Evolutionary conservation across 2,329 filamentous ascomycete genomes (phyloP).

Genomic region (Paracamarosporium sp.): DNA sequence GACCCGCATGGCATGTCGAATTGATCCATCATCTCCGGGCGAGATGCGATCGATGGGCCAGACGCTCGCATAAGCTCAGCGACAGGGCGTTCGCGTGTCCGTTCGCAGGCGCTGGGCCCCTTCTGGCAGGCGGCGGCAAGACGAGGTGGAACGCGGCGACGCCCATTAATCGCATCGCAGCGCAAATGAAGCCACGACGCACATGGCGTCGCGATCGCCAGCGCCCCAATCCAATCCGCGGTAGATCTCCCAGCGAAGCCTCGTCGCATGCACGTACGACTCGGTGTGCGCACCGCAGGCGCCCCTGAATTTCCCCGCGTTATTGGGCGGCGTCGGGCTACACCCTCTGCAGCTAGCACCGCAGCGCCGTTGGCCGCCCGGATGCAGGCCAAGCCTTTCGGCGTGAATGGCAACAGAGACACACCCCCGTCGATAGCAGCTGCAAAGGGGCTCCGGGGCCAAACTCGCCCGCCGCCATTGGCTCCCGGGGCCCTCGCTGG

Average conservation of each 20-base stretch:
- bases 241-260: neutral
- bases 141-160: neutral
- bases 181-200: too few relatives aligned
- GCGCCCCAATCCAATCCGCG: neutral
- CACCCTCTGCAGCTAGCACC: conserved; percentile 22
- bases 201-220: neutral
- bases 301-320: conserved; percentile 46
- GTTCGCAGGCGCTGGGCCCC: neutral
- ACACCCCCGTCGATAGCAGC: neutral
- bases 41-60: too few relatives aligned
- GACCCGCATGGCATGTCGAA: neutral
- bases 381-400: conserved; percentile 9
- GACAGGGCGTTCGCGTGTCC: neutral
- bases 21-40: conserved; percentile 2
- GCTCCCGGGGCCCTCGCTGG: conserved; percentile 13
- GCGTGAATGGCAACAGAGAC: conserved; percentile 13
- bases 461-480: conserved; percentile 14
- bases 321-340: conserved; percentile 35
- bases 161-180: too few relatives aligned
- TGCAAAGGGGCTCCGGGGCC: conserved; percentile 19
- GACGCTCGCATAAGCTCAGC: too few relatives aligned
- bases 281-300: neutral
- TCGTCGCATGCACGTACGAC: neutral
- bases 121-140: neutral
- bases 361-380: conserved; percentile 14